Percentiles rank a stretch among this genome's conserved stretches.
Conservation (phyloP, 208 protist species). For the Trypanosomatidae sp. region DNA sequence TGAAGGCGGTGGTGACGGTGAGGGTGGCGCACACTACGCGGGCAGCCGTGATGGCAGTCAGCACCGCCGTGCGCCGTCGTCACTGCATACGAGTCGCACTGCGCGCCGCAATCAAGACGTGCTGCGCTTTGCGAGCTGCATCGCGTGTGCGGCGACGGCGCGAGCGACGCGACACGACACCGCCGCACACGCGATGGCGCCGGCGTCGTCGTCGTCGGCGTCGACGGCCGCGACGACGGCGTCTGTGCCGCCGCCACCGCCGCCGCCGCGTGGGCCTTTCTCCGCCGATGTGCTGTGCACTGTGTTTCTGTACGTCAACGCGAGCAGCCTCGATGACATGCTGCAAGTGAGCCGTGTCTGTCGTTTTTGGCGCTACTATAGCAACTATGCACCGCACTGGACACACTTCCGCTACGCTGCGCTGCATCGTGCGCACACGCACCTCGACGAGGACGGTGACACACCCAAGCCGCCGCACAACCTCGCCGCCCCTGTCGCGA, state of each 20-base stretch:
- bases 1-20: too few relatives aligned
- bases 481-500: conserved; percentile 45
- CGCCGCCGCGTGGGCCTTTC: conserved; percentile 30
- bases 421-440: too few relatives aligned
- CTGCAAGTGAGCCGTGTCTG: conserved; percentile 42
- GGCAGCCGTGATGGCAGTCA: too few relatives aligned
- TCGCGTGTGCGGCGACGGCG: too few relatives aligned
- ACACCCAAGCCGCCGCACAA: conserved; percentile 18
- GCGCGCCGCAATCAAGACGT: too few relatives aligned
- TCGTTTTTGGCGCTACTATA: conserved; percentile 69
- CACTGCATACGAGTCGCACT: too few relatives aligned
- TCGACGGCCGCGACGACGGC: too few relatives aligned
- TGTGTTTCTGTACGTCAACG: conserved; percentile 55
- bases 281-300: conserved; percentile 51
- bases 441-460: conserved; percentile 40
- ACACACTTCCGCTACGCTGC: conserved; percentile 67
- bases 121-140: conserved; percentile 64
- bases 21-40: too few relatives aligned
- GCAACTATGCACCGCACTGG: conserved; percentile 74
- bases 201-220: too few relatives aligned
- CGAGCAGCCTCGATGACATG: conserved; percentile 30
- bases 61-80: too few relatives aligned
- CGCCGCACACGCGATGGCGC: too few relatives aligned
- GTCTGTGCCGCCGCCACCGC: neutral
- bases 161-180: neutral